Evolutionary conservation across 768 basidiomycete genomes (phyloP).

Genomic region (Suillus bovinus): DNA sequence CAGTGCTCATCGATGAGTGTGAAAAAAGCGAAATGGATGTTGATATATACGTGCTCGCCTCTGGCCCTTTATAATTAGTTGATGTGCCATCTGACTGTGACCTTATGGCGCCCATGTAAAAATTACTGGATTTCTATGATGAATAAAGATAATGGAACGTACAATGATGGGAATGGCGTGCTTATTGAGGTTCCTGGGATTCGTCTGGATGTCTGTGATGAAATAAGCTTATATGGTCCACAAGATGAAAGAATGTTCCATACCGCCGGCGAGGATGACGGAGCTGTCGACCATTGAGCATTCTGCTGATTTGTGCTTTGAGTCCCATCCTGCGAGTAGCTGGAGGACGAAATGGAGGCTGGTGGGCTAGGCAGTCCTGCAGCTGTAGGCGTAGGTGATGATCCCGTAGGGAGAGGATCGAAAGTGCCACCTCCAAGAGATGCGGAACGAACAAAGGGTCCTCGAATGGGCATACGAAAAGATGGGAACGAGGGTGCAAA

Average conservation of each 20-base stretch:
- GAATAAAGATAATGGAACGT: conserved; percentile 1
- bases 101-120: conserved; percentile 6
- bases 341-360: background rate
- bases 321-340: background rate
- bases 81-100: conserved; percentile 3
- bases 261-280: background rate
- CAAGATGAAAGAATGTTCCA: background rate
- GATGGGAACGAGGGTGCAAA: background rate
- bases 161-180: background rate
- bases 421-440: background rate
- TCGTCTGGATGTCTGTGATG: background rate
- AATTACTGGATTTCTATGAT: conserved; percentile 1
- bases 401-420: background rate
- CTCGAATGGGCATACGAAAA: background rate
- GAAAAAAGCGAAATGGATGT: background rate
- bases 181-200: background rate
- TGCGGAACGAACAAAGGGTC: background rate
- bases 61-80: conserved; percentile 6
- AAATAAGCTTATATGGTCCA: background rate
- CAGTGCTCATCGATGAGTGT: background rate
- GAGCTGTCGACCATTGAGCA: background rate
- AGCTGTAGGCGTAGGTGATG: background rate
- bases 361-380: background rate
- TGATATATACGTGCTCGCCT: background rate
- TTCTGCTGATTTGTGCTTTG: background rate